These are phyloP conservation scores for Leccinum incarnatum DNA, from an alignment of 768 basidiomycete species.

Conservation along the genomic window DNA sequence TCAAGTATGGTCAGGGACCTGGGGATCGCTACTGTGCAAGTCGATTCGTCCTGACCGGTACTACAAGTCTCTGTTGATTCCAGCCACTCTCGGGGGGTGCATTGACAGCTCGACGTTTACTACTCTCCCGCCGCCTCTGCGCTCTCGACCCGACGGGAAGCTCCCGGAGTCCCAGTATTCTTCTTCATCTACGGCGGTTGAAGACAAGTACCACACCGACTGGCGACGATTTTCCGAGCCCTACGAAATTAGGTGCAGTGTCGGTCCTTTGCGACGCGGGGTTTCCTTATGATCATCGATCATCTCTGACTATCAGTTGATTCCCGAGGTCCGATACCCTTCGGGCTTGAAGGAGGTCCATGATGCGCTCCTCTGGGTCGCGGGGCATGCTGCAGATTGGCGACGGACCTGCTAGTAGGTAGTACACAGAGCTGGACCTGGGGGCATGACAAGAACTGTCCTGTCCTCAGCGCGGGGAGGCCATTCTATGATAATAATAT, in stretches of 20 bases:
- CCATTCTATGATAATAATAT: no score
- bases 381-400: conserved; percentile 29
- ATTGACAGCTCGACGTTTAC: conserved; percentile 59
- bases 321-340: conserved; percentile 37
- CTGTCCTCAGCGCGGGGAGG: no score
- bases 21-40: conserved; percentile 41
- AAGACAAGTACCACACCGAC: conserved; percentile 48
- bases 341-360: conserved; percentile 49
- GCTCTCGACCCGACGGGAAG: conserved; percentile 23
- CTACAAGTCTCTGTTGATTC: background rate
- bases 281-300: conserved; percentile 47
- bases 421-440: conserved; percentile 35
- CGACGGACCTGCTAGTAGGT: background rate
- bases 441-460: background rate
- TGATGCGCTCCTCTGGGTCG: conserved; percentile 58
- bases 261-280: conserved; percentile 56
- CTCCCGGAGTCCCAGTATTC: conserved; percentile 43
- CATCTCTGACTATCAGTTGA: conserved; percentile 65
- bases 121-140: conserved; percentile 40
- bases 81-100: background rate
- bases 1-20: conserved; percentile 51
- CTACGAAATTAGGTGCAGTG: conserved; percentile 44
- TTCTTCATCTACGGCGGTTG: conserved; percentile 64
- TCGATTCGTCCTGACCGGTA: no score
- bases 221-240: conserved; percentile 46